phyloP scores from a whole-genome alignment of 179 eudicot species.

The Drosera spatulata region DNA sequence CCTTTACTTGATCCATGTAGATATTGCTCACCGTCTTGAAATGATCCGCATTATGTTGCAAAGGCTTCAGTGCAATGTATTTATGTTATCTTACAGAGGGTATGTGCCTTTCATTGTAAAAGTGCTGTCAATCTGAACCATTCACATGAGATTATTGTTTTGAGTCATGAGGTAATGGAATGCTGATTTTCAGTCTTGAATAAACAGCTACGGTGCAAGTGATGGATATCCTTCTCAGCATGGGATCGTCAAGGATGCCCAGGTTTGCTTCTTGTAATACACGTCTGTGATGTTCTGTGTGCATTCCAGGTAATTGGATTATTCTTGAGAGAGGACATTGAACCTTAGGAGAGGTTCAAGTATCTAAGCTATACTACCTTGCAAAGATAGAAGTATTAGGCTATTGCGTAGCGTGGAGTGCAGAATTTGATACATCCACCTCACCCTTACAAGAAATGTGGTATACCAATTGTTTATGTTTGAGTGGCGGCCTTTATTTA shows the following conservation, averaged over 20 bases:
- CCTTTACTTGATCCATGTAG: constrained; percentile 57
- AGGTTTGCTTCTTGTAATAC: constrained; percentile 31
- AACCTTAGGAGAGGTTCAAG: too few relatives aligned
- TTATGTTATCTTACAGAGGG: constrained; percentile 99
- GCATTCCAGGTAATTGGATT: not conserved
- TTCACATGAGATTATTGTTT: not conserved
- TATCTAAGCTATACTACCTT: too few relatives aligned
- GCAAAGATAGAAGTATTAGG: too few relatives aligned
- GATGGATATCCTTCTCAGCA: constrained; percentile 93
- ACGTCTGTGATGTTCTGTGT: not conserved
- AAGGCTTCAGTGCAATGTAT: constrained; percentile 76
- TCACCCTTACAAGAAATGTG: too few relatives aligned
- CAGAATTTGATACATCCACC: too few relatives aligned
- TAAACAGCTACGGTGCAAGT: constrained; percentile 80
- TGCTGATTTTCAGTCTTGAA: constrained; percentile 6
- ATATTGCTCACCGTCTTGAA: constrained; percentile 95
- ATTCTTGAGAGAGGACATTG: too few relatives aligned
- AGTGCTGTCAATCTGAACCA: not conserved
- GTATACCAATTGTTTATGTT: not conserved
- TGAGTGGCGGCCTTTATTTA: constrained; percentile 1
- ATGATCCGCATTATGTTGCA: constrained; percentile 89
- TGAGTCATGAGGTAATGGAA: not conserved
- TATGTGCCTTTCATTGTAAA: constrained; percentile 18
- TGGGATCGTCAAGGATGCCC: constrained; percentile 79
- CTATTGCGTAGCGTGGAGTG: too few relatives aligned